Base-by-base conservation (phyloP, 768 basidiomycete genomes). In the Pleurotus pulmonarius region DNA sequence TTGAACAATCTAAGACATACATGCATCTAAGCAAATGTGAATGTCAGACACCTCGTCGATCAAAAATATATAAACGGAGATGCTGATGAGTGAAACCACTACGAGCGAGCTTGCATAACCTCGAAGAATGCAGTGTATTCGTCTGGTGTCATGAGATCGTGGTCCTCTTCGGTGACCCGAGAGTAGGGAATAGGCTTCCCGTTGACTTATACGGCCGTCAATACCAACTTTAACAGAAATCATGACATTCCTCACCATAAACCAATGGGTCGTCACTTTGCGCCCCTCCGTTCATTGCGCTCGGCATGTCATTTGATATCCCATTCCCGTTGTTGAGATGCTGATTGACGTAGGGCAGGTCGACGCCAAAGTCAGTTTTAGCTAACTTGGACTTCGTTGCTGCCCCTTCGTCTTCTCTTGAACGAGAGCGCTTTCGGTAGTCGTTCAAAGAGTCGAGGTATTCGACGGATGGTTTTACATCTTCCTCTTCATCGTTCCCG, bases 71-170 rank as follows among this genome's bases (percentile, higher is more conserved):
- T 34, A 34, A 34, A 34, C 29, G 29, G 29, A 34, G 29, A 34
- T 34, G 29, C 29, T 34, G 29, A 34, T 34, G 29, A 34, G 29
- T 34, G 11, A 34, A 34, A 34, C 29, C 29, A 4, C 51, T 67
- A 75, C 57, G 72, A 71, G 49, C 69, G 76, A 51, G 78, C 74
- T 69, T 83, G 82, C 66, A 85, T 75, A 58, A 91, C 75, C 62
- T 89, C 83, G 65, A 86, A 92, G 71, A 82, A 93, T 34, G 83
- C 83, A 26, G 86, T 85, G 66, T 96, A 96, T 70, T 97, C 94
- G 56, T 95, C 94, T 1, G 91, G 87, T 3, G 91, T 92, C 94
- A 97, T 97, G 62, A 86, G 66, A 46, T 94, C 94, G 64, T 94
- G 88, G 66, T 95, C 88, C 61, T 94, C 95, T 63, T 97, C 94